Evolutionary conservation across 495 filamentous ascomycete genomes (phyloP).

Genomic region (Aspergillus homomorphus): DNA sequence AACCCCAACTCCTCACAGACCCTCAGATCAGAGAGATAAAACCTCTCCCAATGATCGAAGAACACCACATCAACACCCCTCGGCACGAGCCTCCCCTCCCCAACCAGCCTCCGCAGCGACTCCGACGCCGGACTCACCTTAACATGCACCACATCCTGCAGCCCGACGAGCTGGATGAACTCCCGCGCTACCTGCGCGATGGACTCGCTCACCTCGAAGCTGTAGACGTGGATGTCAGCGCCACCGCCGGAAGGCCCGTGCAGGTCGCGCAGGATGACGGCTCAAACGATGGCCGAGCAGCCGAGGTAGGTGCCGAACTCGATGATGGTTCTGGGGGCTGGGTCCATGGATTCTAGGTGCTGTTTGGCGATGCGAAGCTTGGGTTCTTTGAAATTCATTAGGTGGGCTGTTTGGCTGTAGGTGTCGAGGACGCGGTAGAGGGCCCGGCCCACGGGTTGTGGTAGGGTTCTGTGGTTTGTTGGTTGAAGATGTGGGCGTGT

Average conservation of each 20-base stretch:
- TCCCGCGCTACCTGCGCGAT: constrained; percentile 26
- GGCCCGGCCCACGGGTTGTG: constrained; percentile 25
- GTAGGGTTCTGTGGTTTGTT: constrained; percentile 12
- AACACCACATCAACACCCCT: constrained; percentile 26
- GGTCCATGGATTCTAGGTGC: constrained; percentile 15
- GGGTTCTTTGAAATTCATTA: constrained; percentile 26
- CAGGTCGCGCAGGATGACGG: constrained; percentile 29
- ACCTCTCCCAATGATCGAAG: constrained; percentile 34
- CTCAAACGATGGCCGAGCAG: constrained; percentile 31
- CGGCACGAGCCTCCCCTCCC: constrained; percentile 18
- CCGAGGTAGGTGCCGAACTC: constrained; percentile 37
- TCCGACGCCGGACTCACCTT: constrained; percentile 27
- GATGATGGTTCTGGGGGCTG: constrained; percentile 24
- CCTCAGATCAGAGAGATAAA: constrained; percentile 31
- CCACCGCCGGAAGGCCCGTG: constrained; percentile 8
- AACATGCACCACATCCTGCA: constrained; percentile 30
- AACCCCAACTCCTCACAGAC: constrained; percentile 27
- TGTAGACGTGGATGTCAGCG: constrained; percentile 27
- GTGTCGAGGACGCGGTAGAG: constrained; percentile 23
- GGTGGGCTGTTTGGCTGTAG: constrained; percentile 12
- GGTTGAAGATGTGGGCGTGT: constrained; percentile 25
- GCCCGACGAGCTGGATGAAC: constrained; percentile 26
- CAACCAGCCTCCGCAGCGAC: constrained; percentile 23
- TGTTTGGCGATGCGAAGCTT: constrained; percentile 20
- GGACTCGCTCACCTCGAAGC: constrained; percentile 28